Conservation (phyloP, 805 yeast genomes). For the Candida nanaspora region DNA sequence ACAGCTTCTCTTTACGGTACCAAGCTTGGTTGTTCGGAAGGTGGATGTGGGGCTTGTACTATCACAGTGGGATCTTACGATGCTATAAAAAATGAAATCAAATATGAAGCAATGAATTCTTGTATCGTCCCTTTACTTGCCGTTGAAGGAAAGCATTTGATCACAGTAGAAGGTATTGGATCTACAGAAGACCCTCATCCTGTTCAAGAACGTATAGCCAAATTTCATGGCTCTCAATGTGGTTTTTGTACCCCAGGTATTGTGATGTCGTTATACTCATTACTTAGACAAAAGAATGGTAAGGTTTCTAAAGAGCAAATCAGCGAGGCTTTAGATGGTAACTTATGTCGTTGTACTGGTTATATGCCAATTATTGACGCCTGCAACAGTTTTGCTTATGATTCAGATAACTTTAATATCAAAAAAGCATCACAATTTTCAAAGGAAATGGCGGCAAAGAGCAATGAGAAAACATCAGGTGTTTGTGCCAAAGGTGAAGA, state of each 20-base stretch:
- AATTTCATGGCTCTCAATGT: conserved; percentile 43
- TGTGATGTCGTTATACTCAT: conserved; percentile 38
- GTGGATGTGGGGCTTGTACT: conserved; percentile 47
- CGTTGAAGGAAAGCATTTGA: conserved; percentile 38
- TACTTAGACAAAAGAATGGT: conserved; percentile 32
- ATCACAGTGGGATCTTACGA: conserved; percentile 32
- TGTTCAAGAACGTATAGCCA: conserved; percentile 41
- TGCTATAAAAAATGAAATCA: conserved; percentile 16
- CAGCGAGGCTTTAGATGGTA: conserved; percentile 39
- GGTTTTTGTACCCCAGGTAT: conserved; percentile 47
- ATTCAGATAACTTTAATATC: conserved; percentile 23
- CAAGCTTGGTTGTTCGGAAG: conserved; percentile 42
- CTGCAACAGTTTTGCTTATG: conserved; percentile 33
- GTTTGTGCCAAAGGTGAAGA: conserved; percentile 27
- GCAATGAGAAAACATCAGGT: not conserved
- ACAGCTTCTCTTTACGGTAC: conserved; percentile 34
- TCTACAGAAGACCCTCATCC: conserved; percentile 33
- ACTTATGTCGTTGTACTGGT: conserved; percentile 42
- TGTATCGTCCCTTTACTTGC: conserved; percentile 39
- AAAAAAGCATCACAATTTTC: conserved; percentile 3
- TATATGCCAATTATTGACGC: conserved; percentile 44
- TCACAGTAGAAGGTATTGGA: conserved; percentile 44
- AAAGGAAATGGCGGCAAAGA: not conserved
- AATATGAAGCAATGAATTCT: conserved; percentile 34
- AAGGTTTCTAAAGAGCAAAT: conserved; percentile 29